Base-by-base conservation (phyloP, 1,284 basidiomycete species). In the Tilletia setariae region DNA sequence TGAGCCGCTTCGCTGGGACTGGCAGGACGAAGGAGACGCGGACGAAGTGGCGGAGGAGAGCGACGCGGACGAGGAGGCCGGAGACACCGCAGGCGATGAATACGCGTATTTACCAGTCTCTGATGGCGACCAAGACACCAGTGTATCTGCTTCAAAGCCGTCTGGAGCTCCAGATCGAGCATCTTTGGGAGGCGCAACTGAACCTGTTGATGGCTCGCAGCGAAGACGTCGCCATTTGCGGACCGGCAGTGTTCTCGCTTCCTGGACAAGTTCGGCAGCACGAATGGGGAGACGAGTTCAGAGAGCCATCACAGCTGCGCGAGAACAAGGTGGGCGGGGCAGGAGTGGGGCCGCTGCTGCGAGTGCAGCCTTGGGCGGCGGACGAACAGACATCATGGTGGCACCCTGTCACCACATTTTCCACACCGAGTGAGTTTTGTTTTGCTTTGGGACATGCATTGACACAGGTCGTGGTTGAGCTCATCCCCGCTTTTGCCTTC, bases 391-490 rank as follows among this genome's bases (percentile, higher is more conserved):
- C 23, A 65, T 65, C 35, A 70, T 70, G 70, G 68, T 79, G n/a
- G 74, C 80, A n/a, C 80, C 80, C 15, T 82, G 80, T 49, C 68
- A 74, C 42, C 80, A 82, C 44, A 65, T 77, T 7, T 69, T 73
- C 21, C 80, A 82, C 43, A 77, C 77, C 1, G 68, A 70, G 46
- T 82, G 80, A 61, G 56, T 61, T 2, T 51, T 44, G 9, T 44
- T 44, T 28, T 1, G 15, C 1, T 53, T 21, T 25, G 4, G 19
- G 11, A 4, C 21, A 28, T 25, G 16, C 21, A 25, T 15, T 53
- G 51, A 28, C 15, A 19, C 28, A 25, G 25, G 3, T 13, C 16
- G 16, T 19, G 47, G 4, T 23, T 53, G 51, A 53, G 21, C 13
- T 53, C 21, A 32, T 40, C 25, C 2, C 2, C n/a, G 2, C 56